Evolutionary conservation across 2,329 filamentous ascomycete species (phyloP), one percentile per base, ranked within the genome.

Genomic region (Phoma sp.): DNA sequence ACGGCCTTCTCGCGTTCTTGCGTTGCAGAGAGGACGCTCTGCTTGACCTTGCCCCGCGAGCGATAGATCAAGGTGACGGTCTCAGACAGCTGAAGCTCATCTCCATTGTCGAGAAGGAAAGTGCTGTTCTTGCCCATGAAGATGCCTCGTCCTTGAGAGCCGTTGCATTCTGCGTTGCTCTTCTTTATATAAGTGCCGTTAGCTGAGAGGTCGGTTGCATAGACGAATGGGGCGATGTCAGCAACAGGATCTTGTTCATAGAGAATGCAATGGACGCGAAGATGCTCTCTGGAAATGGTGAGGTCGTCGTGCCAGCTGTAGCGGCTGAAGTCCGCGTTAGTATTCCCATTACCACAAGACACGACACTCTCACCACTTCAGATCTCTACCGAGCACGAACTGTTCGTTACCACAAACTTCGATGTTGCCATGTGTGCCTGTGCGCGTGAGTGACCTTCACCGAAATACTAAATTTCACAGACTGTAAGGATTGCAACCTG

Each of bases 241-340:
- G 69, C 58, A 20, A 65, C 49, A 12, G 65, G 63, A 21, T 74
- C 64, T 48, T 77, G 69, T 28, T 79, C 79, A 52, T 77, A 82
- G 1, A 79, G 47, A 40, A 82, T 73, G 59, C 78, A 80, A 57
- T 79, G 77, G 36, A 82, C 68, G 18, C 72, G 73, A 14, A 82
- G 59, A 67, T 82, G 80, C 47, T 73, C 70, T 28, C 75, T 77
- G 14, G 80, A 82, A 15, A 82, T 76, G 29, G 63, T 67, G 7
- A 62, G 50, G 45, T 64, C 61, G 38, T 74, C 69, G 12, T 56
- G 53, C 72, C 71, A 75, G 30, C 57, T 53, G 42, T 69, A 66
- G 21, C 66, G 67, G 49, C 72, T 74, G 34, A 36, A 5, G 14
- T n/a, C 10, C 23, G 17, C 9, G 23, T 54, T 9, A 54, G 45